phyloP scores from a whole-genome alignment of 164 flowering plant species.

The Buxus sempervirens region DNA sequence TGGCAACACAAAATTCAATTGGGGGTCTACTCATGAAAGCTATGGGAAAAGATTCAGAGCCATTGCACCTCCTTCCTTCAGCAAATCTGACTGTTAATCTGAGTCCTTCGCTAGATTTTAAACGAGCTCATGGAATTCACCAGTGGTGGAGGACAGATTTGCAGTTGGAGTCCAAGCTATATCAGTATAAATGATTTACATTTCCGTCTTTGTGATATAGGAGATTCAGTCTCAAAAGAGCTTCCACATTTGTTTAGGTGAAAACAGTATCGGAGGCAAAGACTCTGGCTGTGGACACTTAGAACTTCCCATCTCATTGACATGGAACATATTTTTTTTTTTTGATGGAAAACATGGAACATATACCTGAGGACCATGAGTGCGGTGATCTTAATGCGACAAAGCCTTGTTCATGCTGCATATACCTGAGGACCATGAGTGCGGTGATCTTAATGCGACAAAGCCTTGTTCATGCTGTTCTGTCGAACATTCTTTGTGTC shows the following conservation, averaged over 20 bases:
- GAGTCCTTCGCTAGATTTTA: slow-evolving; percentile 36
- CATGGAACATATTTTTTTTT: too few species aligned
- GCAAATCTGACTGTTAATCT: slow-evolving; percentile 47
- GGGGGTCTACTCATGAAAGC: slow-evolving; percentile 46
- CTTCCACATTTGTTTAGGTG: not conserved
- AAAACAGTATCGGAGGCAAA: too few species aligned
- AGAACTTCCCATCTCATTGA: too few species aligned
- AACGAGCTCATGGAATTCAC: slow-evolving; percentile 63
- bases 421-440: too few species aligned
- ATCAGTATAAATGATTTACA: slow-evolving; percentile 24
- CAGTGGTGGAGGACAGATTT: slow-evolving; percentile 69
- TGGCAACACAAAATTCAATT: slow-evolving; percentile 61
- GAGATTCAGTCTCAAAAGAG: not conserved
- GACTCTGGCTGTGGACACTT: too few species aligned
- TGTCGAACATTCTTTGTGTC: too few species aligned
- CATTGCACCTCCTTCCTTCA: slow-evolving; percentile 68
- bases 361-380: too few species aligned
- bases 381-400: too few species aligned
- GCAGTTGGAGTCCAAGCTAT: slow-evolving; percentile 34
- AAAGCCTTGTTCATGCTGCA: too few species aligned
- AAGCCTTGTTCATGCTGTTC: too few species aligned
- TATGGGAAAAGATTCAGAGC: slow-evolving; percentile 49
- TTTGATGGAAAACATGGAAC: too few species aligned
- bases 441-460: too few species aligned
- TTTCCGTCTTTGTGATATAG: not conserved